Base-by-base conservation (phyloP, 23 red algal species). In the Gracilaria caudata region DNA sequence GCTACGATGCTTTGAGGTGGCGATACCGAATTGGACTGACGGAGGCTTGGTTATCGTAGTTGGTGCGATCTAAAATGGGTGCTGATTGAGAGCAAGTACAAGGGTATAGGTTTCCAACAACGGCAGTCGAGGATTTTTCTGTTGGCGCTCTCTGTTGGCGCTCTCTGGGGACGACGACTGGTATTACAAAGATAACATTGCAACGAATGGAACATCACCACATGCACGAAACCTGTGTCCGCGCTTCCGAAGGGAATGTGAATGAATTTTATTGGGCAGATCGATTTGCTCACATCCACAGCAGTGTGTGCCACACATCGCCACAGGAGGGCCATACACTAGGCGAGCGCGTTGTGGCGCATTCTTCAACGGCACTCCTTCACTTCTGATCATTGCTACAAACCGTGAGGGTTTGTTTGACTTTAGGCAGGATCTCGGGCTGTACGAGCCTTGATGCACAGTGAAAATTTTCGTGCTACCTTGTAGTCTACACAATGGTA, bases 261-360 rank as follows among this genome's bases (percentile, higher is more conserved):
- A 29, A 29, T 37, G 61, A 66, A 66, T 66, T 66, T 66, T 66
- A 66, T 66, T 66, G 61, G 61, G 19, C 61, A 36, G 29, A 66
- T 36, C 61, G 17, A 66, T 37, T 36, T 66, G 61, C 61, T 66
- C 61, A 17, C 16, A 36, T 66, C 23, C 61, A 16, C 61, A 66
- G 3, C 23, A 20, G 21, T 63, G 58, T 63, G n/a, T n/a, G n/a
- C n/a, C n/a, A n/a, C n/a, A n/a, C n/a, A n/a, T n/a, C n/a, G n/a
- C n/a, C n/a, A n/a, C n/a, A n/a, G n/a, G n/a, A n/a, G n/a, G 58
- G 58, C 58, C 58, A 23, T 32, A 28, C 7, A 63, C 58, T 21
- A 63, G 58, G 23, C 23, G 24, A n/a, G n/a, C n/a, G n/a, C n/a
- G n/a, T n/a, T n/a, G n/a, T n/a, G n/a, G n/a, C n/a, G n/a, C n/a